Evolutionary conservation across 192 early-diverging fungal species (phyloP).

Genomic region (Coemansia sp.): DNA sequence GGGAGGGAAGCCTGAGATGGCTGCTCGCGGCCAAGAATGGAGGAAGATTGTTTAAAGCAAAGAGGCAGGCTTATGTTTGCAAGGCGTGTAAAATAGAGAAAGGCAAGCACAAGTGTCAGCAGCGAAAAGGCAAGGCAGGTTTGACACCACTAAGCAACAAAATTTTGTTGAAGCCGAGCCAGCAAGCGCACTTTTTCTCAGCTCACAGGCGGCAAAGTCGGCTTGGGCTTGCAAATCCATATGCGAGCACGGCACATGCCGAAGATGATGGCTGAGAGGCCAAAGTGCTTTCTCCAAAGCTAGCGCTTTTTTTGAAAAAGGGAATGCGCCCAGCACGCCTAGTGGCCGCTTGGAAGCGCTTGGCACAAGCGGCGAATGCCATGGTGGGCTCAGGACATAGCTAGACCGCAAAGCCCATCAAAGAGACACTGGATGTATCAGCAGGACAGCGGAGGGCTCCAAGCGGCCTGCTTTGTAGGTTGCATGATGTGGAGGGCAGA

Average conservation of each 20-base stretch:
- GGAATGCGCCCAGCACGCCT: background rate
- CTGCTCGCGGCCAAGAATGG: constrained; percentile 2
- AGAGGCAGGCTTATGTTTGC: background rate
- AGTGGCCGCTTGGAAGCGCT: background rate
- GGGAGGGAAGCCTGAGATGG: background rate
- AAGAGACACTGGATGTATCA: background rate
- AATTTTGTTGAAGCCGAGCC: constrained; percentile 7
- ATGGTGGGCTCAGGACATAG: background rate
- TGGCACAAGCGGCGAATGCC: background rate
- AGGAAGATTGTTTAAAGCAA: background rate
- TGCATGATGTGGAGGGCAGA: background rate
- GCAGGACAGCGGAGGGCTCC: background rate
- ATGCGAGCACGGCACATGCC: constrained; percentile 8
- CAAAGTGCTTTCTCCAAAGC: background rate
- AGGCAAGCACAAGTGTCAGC: background rate
- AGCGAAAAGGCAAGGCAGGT: background rate
- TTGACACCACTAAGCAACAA: background rate
- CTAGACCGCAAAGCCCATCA: background rate
- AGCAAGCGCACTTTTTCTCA: background rate
- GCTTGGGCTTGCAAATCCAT: constrained; percentile 20
- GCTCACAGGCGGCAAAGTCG: constrained; percentile 16
- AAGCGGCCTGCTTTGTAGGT: background rate
- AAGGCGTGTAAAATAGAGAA: constrained; percentile 5
- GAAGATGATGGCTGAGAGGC: background rate
- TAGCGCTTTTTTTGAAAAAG: background rate